phyloP scores from a whole-genome alignment of 331 rosid genomes.

The Acacia concinna region DNA sequence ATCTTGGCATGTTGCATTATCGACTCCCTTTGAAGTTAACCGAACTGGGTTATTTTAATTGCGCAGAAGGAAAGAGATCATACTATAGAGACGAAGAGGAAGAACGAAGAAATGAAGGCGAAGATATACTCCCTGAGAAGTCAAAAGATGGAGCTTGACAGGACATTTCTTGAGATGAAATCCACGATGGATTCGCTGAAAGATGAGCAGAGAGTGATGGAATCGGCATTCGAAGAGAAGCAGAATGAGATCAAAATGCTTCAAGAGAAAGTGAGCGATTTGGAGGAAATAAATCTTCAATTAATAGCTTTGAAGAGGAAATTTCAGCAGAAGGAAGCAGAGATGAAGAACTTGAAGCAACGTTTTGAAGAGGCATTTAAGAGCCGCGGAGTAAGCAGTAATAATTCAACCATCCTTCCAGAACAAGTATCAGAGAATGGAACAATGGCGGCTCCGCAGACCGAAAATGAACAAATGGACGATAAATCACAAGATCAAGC shows the following conservation, averaged over 20 bases:
- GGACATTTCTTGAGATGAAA: slow-evolving; percentile 60
- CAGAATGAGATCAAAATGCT: slow-evolving; percentile 60
- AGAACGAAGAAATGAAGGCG: slow-evolving; percentile 66
- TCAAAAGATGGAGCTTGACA: slow-evolving; percentile 71
- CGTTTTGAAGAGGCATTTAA: slow-evolving; percentile 39
- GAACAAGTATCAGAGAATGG: slow-evolving; percentile 32
- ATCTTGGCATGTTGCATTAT: slow-evolving; percentile 5
- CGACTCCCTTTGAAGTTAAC: neutral
- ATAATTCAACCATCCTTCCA: slow-evolving; percentile 38
- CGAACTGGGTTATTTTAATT: slow-evolving; percentile 13
- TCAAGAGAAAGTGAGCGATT: slow-evolving; percentile 26
- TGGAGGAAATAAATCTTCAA: slow-evolving; percentile 30
- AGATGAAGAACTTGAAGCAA: slow-evolving; percentile 56
- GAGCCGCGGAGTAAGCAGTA: slow-evolving; percentile 25
- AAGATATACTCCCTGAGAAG: slow-evolving; percentile 52
- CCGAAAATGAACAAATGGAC: slow-evolving; percentile 17
- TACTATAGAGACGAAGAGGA: slow-evolving; percentile 53
- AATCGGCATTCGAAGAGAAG: slow-evolving; percentile 60
- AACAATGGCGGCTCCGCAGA: slow-evolving; percentile 20
- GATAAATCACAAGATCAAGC: slow-evolving; percentile 20
- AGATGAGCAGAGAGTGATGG: slow-evolving; percentile 71
- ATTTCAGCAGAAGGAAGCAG: slow-evolving; percentile 65
- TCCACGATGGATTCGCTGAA: slow-evolving; percentile 65
- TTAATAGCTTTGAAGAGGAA: slow-evolving; percentile 40
- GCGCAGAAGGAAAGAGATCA: slow-evolving; percentile 63